phyloP scores from a whole-genome alignment of 495 filamentous ascomycete species.

The Neurospora sp. region DNA sequence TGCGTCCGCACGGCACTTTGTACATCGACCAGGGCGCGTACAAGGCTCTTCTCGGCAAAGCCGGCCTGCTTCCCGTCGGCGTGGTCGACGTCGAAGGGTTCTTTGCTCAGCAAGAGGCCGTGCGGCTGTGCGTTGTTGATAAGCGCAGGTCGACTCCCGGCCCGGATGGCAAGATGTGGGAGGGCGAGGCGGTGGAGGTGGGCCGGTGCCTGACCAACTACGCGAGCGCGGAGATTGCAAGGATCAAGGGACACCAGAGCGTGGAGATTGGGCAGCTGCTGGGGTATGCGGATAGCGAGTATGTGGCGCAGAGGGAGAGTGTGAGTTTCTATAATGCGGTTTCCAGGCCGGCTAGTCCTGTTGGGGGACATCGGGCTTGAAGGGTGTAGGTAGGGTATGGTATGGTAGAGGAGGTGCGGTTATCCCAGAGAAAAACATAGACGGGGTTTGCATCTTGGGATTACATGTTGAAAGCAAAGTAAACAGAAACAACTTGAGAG shows the following conservation, averaged over 20 bases:
- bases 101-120: slow-evolving; percentile 88
- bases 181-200: slow-evolving; percentile 59
- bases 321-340: slow-evolving; percentile 58
- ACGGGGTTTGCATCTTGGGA: neutral
- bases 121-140: slow-evolving; percentile 70
- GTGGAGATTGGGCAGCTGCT: slow-evolving; percentile 65
- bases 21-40: slow-evolving; percentile 88
- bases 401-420: slow-evolving; percentile 6
- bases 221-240: slow-evolving; percentile 65
- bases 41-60: slow-evolving; percentile 65
- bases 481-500: neutral
- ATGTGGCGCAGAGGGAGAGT: slow-evolving; percentile 83
- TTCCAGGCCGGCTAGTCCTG: slow-evolving; percentile 28
- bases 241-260: slow-evolving; percentile 79
- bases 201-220: slow-evolving; percentile 93
- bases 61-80: slow-evolving; percentile 83
- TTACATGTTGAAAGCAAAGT: neutral
- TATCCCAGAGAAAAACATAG: neutral
- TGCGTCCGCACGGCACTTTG: slow-evolving; percentile 82
- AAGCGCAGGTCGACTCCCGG: slow-evolving; percentile 11
- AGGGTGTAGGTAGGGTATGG: slow-evolving; percentile 10
- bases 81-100: slow-evolving; percentile 79
- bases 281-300: slow-evolving; percentile 90
- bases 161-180: slow-evolving; percentile 30
- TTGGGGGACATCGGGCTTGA: slow-evolving; percentile 14